phyloP scores from a whole-genome alignment of 208 protist species.

The Leishmania gerbilli region DNA sequence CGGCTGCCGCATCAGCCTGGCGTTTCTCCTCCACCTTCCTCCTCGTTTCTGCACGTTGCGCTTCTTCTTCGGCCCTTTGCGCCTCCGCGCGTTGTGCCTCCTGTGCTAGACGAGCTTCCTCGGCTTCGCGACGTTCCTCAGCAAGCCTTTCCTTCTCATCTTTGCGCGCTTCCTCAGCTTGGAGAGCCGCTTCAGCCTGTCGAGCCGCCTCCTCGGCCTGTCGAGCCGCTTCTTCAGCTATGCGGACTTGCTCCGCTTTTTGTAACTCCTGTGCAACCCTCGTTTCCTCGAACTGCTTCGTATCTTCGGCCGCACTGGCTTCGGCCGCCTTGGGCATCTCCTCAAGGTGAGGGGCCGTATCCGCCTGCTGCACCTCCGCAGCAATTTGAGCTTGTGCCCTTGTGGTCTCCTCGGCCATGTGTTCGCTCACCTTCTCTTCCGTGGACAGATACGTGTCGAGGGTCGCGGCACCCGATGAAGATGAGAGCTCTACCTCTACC shows the following conservation, averaged over 20 bases:
- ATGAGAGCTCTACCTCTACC: not conserved
- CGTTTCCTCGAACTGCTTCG: not conserved
- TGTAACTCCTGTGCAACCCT: not conserved
- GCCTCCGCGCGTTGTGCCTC: conserved; percentile 9
- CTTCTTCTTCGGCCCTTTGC: conserved; percentile 22
- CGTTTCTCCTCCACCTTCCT: conserved; percentile 7
- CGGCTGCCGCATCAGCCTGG: conserved; percentile 1
- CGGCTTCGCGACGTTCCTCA: not conserved
- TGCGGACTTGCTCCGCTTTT: not conserved
- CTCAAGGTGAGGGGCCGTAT: not conserved
- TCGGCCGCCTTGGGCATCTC: not conserved
- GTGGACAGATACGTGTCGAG: not conserved
- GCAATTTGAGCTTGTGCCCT: not conserved
- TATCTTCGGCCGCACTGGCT: not conserved
- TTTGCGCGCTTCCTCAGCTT: not conserved
- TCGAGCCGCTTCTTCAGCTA: not conserved
- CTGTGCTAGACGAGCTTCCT: not conserved
- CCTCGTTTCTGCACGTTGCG: not conserved
- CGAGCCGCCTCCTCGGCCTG: conserved; percentile 1
- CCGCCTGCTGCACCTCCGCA: not conserved
- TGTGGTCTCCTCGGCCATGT: not conserved
- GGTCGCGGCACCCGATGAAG: not conserved
- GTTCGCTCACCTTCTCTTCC: not conserved
- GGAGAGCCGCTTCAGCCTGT: not conserved
- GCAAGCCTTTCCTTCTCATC: conserved; percentile 1